Base-by-base conservation (phyloP, 805 yeast genomes). In the Saccharomycopsis schoenii region DNA sequence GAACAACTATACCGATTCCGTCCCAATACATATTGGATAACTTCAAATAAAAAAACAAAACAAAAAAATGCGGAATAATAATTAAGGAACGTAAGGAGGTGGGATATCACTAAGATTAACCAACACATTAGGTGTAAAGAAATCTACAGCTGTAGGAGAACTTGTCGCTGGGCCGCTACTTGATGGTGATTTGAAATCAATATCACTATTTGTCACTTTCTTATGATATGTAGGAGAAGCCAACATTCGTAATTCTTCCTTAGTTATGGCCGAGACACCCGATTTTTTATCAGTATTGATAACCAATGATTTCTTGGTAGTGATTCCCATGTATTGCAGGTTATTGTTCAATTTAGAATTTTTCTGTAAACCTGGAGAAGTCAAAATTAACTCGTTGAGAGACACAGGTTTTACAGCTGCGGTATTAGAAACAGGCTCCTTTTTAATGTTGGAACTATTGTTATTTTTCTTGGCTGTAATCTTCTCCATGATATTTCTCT, bases 41-140 rank as follows among this genome's bases (percentile, higher is more conserved):
- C 9, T 21, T 25, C 6, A 29, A 24, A 15, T 17, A 4, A 42
- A 42, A 24, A 55, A 14, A 17, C 10, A 15, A 55, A 12, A 12
- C 15, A 36, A 15, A 55, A 15, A 4, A 55, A 4, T 29, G 34
- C 21, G 2, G 47, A 19, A 47, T 6, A 21, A 2, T 8, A 14
- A 17, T 51, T 29, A 62, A 39, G 65, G 64, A 51, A 52, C 62
- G 40, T 63, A 63, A 15, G 65, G 65, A 14, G 65, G 65, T 17
- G 65, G 65, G 25, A 63, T 55, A 58, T 63, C 65, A 21, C 55
- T 12, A 6, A 60, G 34, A 8, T 42, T 47, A 25, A 47, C 52
- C 21, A 47, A 39, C 3, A 52, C 47, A 59, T 63, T 60, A 10
- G 60, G 37, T 11, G 65, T 56, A 50, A 63, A 63, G 56, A 60